phyloP scores from a whole-genome alignment of 2,329 filamentous ascomycete species.

The Herpotrichia juniperi region DNA sequence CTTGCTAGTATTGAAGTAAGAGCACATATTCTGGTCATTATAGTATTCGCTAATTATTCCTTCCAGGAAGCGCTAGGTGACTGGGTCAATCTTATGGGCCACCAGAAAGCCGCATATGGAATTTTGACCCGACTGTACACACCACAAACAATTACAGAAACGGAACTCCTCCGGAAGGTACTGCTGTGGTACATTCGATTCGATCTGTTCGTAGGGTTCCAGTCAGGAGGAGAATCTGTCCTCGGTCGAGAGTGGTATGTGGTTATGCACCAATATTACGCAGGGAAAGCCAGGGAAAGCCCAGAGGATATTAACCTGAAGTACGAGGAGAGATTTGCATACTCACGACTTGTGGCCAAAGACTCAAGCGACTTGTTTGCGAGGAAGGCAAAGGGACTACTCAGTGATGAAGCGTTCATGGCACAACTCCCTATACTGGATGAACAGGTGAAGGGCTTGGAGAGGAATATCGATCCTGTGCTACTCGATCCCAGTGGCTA shows the following conservation, averaged over 20 bases:
- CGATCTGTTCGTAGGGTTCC: conserved; percentile 81
- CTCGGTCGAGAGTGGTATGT: conserved; percentile 81
- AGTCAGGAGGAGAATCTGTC: conserved; percentile 77
- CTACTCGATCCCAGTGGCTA: conserved; percentile 67
- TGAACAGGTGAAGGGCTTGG: conserved; percentile 51
- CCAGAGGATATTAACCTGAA: conserved; percentile 70
- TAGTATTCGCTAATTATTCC: conserved; percentile 4
- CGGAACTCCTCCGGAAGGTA: conserved; percentile 72
- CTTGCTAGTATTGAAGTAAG: conserved; percentile 90
- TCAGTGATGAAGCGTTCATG: conserved; percentile 69
- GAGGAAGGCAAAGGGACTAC: conserved; percentile 66
- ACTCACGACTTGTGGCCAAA: conserved; percentile 74
- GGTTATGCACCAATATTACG: conserved; percentile 67
- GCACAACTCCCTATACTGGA: conserved; percentile 59
- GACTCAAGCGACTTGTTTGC: conserved; percentile 83
- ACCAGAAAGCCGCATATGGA: conserved; percentile 86
- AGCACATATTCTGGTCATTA: not conserved
- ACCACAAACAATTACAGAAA: conserved; percentile 74
- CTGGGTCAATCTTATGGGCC: conserved; percentile 91
- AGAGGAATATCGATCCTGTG: conserved; percentile 62
- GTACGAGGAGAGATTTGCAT: conserved; percentile 70
- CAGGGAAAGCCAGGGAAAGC: conserved; percentile 62
- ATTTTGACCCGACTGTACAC: conserved; percentile 80
- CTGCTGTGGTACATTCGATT: conserved; percentile 91
- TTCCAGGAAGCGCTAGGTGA: conserved; percentile 89